Evolutionary conservation across 345 rosid species (phyloP), one percentile per base, ranked within the genome.

Genomic region (Fremontodendron californicum): DNA sequence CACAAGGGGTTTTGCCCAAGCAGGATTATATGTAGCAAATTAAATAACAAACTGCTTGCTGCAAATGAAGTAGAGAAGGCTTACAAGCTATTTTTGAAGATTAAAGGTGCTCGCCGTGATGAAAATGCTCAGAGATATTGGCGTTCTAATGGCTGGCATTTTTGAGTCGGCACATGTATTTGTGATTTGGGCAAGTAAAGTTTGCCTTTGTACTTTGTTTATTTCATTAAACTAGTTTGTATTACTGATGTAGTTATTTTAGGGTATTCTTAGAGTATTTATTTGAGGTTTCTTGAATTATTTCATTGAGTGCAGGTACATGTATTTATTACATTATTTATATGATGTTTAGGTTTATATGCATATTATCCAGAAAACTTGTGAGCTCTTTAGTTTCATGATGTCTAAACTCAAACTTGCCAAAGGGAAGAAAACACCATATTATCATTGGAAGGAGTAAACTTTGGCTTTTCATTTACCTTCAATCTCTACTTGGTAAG

Each of bases 141-240:
- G 96, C 90, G 92, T 58, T 37, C 93, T 69, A 95, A 89, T 43
- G 99, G 99, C 29, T 95, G 99, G 98, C 97, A 92, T 82, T 92
- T 93, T 85, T 95, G 86, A 93, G 73, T 45, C 52, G 69, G 73
- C 31, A 43, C 35, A 21, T 48, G 54, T 62, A n/a, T 46, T 11
- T 3, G 19, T 60, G 37, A 19, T 11, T 8, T 11, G 8, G 51
- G 67, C 16, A 27, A 60, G 57, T 25, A 42, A 27, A 25, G 13
- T 23, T 58, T 16, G 35, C 5, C 13, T 31, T 27, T 75, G 69
- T 75, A 31, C 19, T 60, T 75, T 18, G 8, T 25, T 15, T 55
- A n/a, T 55, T 39, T 73, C 18, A 55, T 52, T 54, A 18, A 55
- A 51, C 25, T 18, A 70, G 23, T 55, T 71, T 31, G 9, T 31